phyloP scores from a whole-genome alignment of 192 early-diverging fungal species.

The Rhizoclosmatium sp. region DNA sequence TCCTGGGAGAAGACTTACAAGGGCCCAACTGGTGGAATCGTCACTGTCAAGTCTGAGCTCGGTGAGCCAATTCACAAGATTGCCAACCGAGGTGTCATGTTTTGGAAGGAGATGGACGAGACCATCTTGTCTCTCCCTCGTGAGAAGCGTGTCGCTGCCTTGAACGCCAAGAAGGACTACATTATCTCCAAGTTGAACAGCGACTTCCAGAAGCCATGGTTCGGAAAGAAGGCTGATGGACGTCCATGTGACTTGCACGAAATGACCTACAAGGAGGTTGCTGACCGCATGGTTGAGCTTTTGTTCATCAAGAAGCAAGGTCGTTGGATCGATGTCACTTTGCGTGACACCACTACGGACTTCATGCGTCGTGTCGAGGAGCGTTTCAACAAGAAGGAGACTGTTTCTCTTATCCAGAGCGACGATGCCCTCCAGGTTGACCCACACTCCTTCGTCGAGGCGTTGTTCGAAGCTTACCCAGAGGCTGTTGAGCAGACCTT shows the following conservation, averaged over 20 bases:
- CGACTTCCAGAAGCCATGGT: slow-evolving; percentile 96
- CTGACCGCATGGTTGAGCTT: slow-evolving; percentile 81
- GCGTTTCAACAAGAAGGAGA: slow-evolving; percentile 72
- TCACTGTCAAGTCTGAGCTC: slow-evolving; percentile 86
- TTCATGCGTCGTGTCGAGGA: slow-evolving; percentile 87
- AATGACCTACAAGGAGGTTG: slow-evolving; percentile 94
- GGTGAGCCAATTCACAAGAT: slow-evolving; percentile 95
- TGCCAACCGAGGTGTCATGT: slow-evolving; percentile 79
- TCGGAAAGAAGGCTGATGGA: slow-evolving; percentile 78
- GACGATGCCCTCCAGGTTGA: slow-evolving; percentile 65
- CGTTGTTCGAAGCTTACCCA: slow-evolving; percentile 75
- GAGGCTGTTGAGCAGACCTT: slow-evolving; percentile 74
- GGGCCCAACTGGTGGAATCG: slow-evolving; percentile 78
- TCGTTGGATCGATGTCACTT: slow-evolving; percentile 82
- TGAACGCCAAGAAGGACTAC: slow-evolving; percentile 84
- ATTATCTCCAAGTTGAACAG: slow-evolving; percentile 85
- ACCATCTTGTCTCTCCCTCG: slow-evolving; percentile 83
- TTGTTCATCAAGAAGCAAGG: slow-evolving; percentile 75
- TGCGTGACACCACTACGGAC: slow-evolving; percentile 76
- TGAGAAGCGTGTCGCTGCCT: slow-evolving; percentile 75
- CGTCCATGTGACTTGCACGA: slow-evolving; percentile 80
- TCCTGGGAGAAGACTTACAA: slow-evolving; percentile 89
- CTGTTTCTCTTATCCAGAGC: slow-evolving; percentile 70
- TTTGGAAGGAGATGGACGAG: slow-evolving; percentile 84
- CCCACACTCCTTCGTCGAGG: slow-evolving; percentile 70